Conservation (phyloP, 306 rosid genomes). For the Datisca glomerata region DNA sequence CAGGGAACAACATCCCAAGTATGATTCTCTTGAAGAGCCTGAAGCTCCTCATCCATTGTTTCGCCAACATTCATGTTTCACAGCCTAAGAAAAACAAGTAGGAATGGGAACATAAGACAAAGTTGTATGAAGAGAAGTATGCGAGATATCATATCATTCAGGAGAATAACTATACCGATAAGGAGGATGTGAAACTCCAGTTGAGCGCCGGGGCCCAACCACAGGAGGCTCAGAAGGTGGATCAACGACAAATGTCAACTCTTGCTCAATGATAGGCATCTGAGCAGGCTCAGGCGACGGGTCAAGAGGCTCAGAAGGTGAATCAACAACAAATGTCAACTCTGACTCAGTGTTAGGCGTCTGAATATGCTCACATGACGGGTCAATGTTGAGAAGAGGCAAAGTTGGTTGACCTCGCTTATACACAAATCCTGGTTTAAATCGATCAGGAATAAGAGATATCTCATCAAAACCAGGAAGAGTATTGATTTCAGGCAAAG, state of each 20-base stretch:
- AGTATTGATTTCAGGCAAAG: background rate
- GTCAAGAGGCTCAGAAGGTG: too few species aligned
- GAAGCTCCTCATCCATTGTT: slow-evolving; percentile 1
- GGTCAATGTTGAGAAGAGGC: background rate
- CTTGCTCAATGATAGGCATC: too few species aligned
- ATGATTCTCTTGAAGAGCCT: slow-evolving; percentile 1
- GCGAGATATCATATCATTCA: too few species aligned
- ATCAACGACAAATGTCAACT: too few species aligned
- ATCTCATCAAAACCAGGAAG: background rate
- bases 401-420: background rate
- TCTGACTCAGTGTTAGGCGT: too few species aligned
- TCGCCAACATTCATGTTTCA: background rate
- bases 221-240: background rate
- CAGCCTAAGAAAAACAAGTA: background rate
- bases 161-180: background rate
- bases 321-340: too few species aligned
- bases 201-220: background rate
- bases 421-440: background rate
- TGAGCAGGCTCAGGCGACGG: too few species aligned
- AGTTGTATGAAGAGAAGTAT: background rate
- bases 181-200: background rate
- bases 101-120: background rate
- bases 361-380: background rate
- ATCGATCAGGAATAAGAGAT: background rate
- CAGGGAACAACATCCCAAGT: slow-evolving; percentile 1